These are phyloP conservation scores for Exophiala viscosa DNA, from an alignment of 2,329 filamentous ascomycete species.

Conservation along the genomic window DNA sequence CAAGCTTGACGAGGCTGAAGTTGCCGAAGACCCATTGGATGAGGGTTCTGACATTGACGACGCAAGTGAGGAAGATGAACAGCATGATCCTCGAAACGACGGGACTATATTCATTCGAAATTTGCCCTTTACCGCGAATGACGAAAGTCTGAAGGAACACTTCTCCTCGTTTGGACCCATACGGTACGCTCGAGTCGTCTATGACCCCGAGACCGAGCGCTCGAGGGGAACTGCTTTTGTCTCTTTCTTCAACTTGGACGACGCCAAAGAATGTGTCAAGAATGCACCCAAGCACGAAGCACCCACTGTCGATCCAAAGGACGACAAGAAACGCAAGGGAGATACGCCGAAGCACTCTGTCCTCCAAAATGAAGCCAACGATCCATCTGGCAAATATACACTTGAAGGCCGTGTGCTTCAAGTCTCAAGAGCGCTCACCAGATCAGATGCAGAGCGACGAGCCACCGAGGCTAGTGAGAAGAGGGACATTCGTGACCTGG, in stretches of 20 bases:
- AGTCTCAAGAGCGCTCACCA: slow-evolving; percentile 78
- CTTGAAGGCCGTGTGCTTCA: slow-evolving; percentile 84
- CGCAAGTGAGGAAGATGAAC: slow-evolving; percentile 43
- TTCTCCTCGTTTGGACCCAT: slow-evolving; percentile 86
- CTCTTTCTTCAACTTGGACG: slow-evolving; percentile 75
- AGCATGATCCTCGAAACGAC: slow-evolving; percentile 38
- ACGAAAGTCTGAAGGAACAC: slow-evolving; percentile 77
- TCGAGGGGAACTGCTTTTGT: slow-evolving; percentile 93
- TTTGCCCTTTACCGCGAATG: slow-evolving; percentile 80
- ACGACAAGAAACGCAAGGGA: slow-evolving; percentile 37
- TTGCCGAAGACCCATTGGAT: slow-evolving; percentile 42
- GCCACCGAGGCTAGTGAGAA: slow-evolving; percentile 63
- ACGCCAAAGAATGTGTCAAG: slow-evolving; percentile 72
- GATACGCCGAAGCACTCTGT: slow-evolving; percentile 70
- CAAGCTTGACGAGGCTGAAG: slow-evolving; percentile 39
- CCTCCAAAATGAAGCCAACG: slow-evolving; percentile 78
- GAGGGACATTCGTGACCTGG: slow-evolving; percentile 65
- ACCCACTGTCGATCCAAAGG: slow-evolving; percentile 42
- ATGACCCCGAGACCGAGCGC: slow-evolving; percentile 78
- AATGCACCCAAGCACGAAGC: slow-evolving; percentile 60
- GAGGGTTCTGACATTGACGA: slow-evolving; percentile 41
- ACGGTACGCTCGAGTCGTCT: slow-evolving; percentile 85
- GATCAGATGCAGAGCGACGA: slow-evolving; percentile 71
- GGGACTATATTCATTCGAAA: slow-evolving; percentile 90
- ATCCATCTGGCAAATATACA: slow-evolving; percentile 81